phyloP scores from a whole-genome alignment of 2,329 filamentous ascomycete species.

The Didymella arachidicola region DNA sequence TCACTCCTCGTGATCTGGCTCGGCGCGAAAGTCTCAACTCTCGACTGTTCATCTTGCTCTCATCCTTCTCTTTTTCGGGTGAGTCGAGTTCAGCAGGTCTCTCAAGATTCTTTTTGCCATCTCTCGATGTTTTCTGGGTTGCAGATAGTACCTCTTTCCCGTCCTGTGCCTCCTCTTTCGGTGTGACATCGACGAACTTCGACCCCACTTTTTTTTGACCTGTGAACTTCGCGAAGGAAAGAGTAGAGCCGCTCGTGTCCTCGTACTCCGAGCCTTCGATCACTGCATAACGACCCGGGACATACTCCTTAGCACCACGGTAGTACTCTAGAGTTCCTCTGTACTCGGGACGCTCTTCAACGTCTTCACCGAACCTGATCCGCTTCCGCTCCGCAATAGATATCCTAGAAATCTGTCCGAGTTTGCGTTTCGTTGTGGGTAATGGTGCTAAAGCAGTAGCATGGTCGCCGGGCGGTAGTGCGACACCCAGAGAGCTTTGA shows the following conservation, averaged over 20 bases:
- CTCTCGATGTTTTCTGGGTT: not conserved
- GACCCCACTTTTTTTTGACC: conserved; percentile 33
- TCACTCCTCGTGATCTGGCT: not conserved
- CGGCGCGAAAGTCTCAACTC: not conserved
- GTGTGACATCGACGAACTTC: conserved; percentile 32
- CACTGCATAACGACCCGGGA: conserved; percentile 38
- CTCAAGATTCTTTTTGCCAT: not conserved
- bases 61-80: too few relatives aligned
- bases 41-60: not conserved
- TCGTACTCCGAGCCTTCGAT: conserved; percentile 35
- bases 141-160: not conserved
- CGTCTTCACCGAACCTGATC: conserved; percentile 30
- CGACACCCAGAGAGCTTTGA: not conserved
- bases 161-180: conserved; percentile 26
- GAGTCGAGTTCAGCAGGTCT: not conserved
- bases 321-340: conserved; percentile 25
- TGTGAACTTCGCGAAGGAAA: conserved; percentile 35
- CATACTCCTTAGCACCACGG: conserved; percentile 32
- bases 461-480: not conserved
- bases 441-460: not conserved
- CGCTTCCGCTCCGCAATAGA: conserved; percentile 21
- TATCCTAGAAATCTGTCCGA: not conserved
- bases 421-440: conserved; percentile 1
- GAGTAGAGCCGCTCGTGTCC: conserved; percentile 38
- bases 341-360: conserved; percentile 32